A percentile compares a stretch with the other conserved stretches of the same genome.
Evolutionary conservation across 495 filamentous ascomycete species (phyloP).

Genomic region (Bryoglossum gracile): DNA sequence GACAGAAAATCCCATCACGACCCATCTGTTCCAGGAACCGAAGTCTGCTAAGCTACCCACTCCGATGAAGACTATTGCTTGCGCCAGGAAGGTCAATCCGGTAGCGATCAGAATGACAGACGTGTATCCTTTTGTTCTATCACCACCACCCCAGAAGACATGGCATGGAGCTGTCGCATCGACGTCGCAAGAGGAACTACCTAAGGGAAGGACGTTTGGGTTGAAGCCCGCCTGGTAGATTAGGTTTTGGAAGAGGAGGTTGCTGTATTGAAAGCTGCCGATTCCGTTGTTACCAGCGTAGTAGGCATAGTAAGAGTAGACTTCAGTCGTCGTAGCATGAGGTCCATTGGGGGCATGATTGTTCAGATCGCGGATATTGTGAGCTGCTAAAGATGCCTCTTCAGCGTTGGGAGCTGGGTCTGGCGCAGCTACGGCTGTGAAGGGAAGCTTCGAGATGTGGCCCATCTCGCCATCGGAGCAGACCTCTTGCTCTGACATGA

Average conservation of each 20-base stretch:
- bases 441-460: constrained; percentile 13
- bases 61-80: constrained; percentile 21
- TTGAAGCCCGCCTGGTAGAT: constrained; percentile 24
- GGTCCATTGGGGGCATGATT: constrained; percentile 5
- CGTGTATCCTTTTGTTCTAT: constrained; percentile 19
- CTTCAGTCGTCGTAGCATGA: constrained; percentile 20
- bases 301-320: constrained; percentile 21
- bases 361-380: constrained; percentile 11
- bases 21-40: constrained; percentile 25
- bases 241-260: constrained; percentile 24
- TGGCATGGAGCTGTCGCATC: constrained; percentile 20
- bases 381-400: neutral
- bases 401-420: neutral
- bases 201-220: constrained; percentile 20
- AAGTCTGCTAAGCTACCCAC: constrained; percentile 24
- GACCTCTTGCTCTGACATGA: too few species aligned
- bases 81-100: constrained; percentile 21
- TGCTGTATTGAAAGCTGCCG: constrained; percentile 24
- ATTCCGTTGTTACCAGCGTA: constrained; percentile 25
- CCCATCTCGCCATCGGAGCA: constrained; percentile 1
- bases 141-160: constrained; percentile 22
- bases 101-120: constrained; percentile 22
- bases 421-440: constrained; percentile 12
- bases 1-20: constrained; percentile 20
- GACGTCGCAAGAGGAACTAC: constrained; percentile 14